A percentile compares a stretch with the other conserved stretches of the same genome.
phyloP scores from a whole-genome alignment of 2,329 filamentous ascomycete genomes.

The Hypoxylon sp. region DNA sequence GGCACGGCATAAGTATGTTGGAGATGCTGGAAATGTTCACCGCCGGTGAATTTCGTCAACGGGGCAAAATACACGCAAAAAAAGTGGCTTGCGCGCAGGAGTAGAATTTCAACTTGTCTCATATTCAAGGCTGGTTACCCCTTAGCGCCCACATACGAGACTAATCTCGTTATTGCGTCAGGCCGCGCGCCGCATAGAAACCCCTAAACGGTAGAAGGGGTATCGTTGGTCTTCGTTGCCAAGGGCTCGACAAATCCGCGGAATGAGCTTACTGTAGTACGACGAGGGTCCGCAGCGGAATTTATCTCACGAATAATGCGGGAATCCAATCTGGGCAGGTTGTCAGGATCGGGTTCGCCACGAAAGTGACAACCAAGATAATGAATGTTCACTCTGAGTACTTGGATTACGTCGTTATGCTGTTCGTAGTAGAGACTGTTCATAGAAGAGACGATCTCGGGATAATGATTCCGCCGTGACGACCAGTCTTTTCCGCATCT shows the following conservation, averaged over 20 bases:
- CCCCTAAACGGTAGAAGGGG: slow-evolving; percentile 18
- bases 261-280: slow-evolving; percentile 41
- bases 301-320: slow-evolving; percentile 26
- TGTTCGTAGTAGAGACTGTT: slow-evolving; percentile 11
- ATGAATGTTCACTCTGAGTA: slow-evolving; percentile 9
- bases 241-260: slow-evolving; percentile 15
- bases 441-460: slow-evolving; percentile 28
- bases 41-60: slow-evolving; percentile 27
- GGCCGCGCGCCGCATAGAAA: slow-evolving; percentile 15
- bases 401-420: slow-evolving; percentile 7
- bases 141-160: slow-evolving; percentile 32
- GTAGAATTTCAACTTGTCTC: slow-evolving; percentile 14
- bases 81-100: slow-evolving; percentile 2
- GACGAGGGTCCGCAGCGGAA: slow-evolving; percentile 30
- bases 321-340: slow-evolving; percentile 35
- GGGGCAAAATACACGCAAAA: slow-evolving; percentile 1
- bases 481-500: slow-evolving; percentile 24
- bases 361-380: slow-evolving; percentile 20
- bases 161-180: slow-evolving; percentile 32
- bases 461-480: slow-evolving; percentile 29
- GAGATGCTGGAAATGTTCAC: slow-evolving; percentile 26
- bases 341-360: slow-evolving; percentile 22
- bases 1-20: slow-evolving; percentile 33
- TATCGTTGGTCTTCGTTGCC: slow-evolving; percentile 23
- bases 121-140: slow-evolving; percentile 13